phyloP scores from a whole-genome alignment of 176 grass and related monocot species.

The Dactylis glomerata region DNA sequence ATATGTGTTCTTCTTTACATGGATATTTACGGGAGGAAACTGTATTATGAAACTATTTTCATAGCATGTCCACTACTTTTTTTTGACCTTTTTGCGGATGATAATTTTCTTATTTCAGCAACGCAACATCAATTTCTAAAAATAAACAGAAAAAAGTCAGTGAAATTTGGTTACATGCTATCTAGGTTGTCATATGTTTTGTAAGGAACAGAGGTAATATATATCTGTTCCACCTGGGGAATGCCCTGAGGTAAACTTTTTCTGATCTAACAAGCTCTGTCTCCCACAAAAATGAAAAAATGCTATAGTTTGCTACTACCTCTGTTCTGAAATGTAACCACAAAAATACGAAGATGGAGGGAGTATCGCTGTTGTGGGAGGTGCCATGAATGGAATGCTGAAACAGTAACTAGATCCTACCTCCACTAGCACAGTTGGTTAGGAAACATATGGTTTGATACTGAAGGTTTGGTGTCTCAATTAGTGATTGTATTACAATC shows the following conservation, averaged over 20 bases:
- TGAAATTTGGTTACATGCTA: background rate
- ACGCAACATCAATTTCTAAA: too few relatives aligned
- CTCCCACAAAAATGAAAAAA: background rate
- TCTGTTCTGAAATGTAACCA: too few relatives aligned
- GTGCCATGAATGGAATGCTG: background rate
- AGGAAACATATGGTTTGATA: conserved; percentile 20
- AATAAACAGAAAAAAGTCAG: too few relatives aligned
- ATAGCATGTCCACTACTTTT: too few relatives aligned
- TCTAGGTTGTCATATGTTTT: background rate
- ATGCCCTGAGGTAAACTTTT: background rate
- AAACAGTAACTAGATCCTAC: conserved; percentile 16
- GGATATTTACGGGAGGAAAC: too few relatives aligned
- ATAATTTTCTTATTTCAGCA: too few relatives aligned
- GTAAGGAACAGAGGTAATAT: background rate
- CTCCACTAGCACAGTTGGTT: background rate
- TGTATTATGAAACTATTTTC: too few relatives aligned
- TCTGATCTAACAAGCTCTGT: background rate
- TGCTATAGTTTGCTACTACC: background rate
- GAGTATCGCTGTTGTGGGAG: background rate
- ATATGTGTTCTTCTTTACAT: too few relatives aligned
- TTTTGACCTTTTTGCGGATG: too few relatives aligned
- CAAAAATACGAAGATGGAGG: too few relatives aligned
- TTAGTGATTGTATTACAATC: background rate
- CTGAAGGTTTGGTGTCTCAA: background rate
- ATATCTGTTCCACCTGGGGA: background rate